These are phyloP conservation scores for Xerophyta viscosa DNA, from an alignment of 106 monocot species.

Conservation along the genomic window DNA sequence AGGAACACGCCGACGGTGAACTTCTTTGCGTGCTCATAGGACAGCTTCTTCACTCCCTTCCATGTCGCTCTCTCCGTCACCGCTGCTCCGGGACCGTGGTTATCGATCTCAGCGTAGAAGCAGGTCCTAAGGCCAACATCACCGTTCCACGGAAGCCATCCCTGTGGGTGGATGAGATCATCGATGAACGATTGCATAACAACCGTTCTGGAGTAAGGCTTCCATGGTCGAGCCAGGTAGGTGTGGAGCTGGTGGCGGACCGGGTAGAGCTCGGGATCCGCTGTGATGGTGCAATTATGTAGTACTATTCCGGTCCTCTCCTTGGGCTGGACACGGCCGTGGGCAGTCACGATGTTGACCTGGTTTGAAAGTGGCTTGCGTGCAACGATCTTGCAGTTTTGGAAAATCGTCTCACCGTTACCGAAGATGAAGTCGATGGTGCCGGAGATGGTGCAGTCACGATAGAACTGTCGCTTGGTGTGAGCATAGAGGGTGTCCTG, in stretches of 20 bases:
- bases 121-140: constrained; percentile 35
- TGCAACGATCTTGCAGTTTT: constrained; percentile 38
- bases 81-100: constrained; percentile 37
- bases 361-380: constrained; percentile 49
- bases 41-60: constrained; percentile 37
- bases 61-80: constrained; percentile 29
- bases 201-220: constrained; percentile 51
- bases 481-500: constrained; percentile 59
- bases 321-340: constrained; percentile 33
- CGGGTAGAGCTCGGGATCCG: constrained; percentile 25
- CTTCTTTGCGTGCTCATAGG: constrained; percentile 15
- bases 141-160: constrained; percentile 57
- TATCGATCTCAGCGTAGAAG: constrained; percentile 47
- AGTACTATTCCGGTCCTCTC: constrained; percentile 32
- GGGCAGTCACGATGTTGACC: constrained; percentile 45
- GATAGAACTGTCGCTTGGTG: constrained; percentile 49
- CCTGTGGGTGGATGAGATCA: constrained; percentile 32
- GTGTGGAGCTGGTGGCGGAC: not conserved
- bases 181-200: constrained; percentile 41
- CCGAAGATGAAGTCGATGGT: constrained; percentile 70
- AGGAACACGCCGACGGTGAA: constrained; percentile 37
- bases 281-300: constrained; percentile 53
- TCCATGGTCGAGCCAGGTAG: constrained; percentile 51
- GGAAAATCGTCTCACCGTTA: constrained; percentile 33
- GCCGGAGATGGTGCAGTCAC: constrained; percentile 51